Evolutionary conservation across 208 protist species (phyloP), one percentile per base, ranked within the genome.

Genomic region (Leishmania amazonensis): DNA sequence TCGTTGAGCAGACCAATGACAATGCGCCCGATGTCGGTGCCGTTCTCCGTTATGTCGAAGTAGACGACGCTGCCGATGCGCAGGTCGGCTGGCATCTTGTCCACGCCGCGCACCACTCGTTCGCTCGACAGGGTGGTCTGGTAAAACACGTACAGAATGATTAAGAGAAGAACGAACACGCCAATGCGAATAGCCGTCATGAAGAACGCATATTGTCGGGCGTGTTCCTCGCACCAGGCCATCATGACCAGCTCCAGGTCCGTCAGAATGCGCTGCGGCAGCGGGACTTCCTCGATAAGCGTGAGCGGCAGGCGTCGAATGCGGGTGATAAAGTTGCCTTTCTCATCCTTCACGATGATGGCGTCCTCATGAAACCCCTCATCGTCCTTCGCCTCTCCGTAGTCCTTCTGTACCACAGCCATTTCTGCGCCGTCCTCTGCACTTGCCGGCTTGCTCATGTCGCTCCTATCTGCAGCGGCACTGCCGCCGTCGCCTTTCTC

Each of bases 171-270:
- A 5, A 95, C 65, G 74, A 95, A 93, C 49, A 97, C 93, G 64
- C 75, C 80, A 67, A 93, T 78, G 42, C 90, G 87, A 38, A 95
- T 85, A 21, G 82, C 82, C 35, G 84, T 87, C 85, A 94, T 91
- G 77, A 97, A 89, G 47, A 95, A 77, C 5, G 87, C 88, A 83
- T 95, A 95, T 73, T 94, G 93, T 49, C 93, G 83, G 24, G 94
- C 93, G 75, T 96, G 93, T 82, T 97, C 93, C 76, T 97, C 94
- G 64, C 91, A 95, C 94, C 94, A 97, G 3, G 94, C 94, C 89
- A 93, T 95, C 91, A 96, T 97, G 47, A 97, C 81, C 28, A 97
- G 83, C 81, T 97, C 94, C 38, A 97, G 76, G 79, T 96, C 93
- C 2, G 93, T 96, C 67, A 95, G 83, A 31, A 96, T 82, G 62